Conservation (phyloP, 371 early-diverging fungal species). For the Syncephalis fuscata region DNA sequence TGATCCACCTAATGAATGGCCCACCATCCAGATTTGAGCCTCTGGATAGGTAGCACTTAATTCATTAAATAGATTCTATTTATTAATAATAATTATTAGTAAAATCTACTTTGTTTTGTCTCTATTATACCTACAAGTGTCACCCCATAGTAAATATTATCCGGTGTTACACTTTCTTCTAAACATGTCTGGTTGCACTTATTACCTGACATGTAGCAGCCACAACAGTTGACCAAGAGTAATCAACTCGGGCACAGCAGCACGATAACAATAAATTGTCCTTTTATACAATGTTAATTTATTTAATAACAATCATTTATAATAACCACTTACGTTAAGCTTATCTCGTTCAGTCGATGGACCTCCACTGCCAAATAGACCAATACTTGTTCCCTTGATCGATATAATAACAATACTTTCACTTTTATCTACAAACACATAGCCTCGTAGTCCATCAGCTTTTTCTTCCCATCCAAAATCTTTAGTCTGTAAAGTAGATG, state of each 20-base stretch:
- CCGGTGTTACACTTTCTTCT: slow-evolving; percentile 25
- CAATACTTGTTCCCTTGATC: slow-evolving; percentile 84
- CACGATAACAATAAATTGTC: slow-evolving; percentile 93
- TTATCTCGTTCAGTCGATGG: slow-evolving; percentile 71
- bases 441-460: slow-evolving; percentile 77
- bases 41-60: slow-evolving; percentile 43
- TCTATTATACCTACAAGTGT: slow-evolving; percentile 36
- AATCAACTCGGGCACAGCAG: slow-evolving; percentile 88
- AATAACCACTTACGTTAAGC: slow-evolving; percentile 34
- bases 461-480: slow-evolving; percentile 71
- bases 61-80: slow-evolving; percentile 32
- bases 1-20: slow-evolving; percentile 90
- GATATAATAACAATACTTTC: slow-evolving; percentile 59
- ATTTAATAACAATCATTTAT: neutral
- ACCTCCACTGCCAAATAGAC: slow-evolving; percentile 52
- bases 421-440: slow-evolving; percentile 58
- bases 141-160: slow-evolving; percentile 62
- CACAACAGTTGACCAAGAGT: slow-evolving; percentile 75
- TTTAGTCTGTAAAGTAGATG: slow-evolving; percentile 22
- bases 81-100: neutral
- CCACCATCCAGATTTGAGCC: slow-evolving; percentile 69
- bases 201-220: slow-evolving; percentile 44
- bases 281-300: slow-evolving; percentile 9
- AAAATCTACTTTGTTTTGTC: neutral
- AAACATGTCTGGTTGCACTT: slow-evolving; percentile 50